Evolutionary conservation across 2,329 filamentous ascomycete genomes (phyloP).

Genomic region (Aspergillus felis): DNA sequence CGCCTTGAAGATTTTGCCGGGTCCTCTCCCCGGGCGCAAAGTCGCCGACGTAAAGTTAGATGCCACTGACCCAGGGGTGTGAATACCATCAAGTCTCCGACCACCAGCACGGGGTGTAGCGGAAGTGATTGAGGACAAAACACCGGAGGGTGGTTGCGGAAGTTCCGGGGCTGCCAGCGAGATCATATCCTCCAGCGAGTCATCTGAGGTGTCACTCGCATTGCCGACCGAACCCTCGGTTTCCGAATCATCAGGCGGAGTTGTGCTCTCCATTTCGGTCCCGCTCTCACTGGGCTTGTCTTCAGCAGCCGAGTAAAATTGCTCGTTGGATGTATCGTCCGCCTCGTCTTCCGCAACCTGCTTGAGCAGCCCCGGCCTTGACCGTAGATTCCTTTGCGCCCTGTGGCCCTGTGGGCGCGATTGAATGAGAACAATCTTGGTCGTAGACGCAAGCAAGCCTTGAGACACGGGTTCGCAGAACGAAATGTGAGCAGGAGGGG

Average conservation of each 20-base stretch:
- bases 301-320: slow-evolving; percentile 89
- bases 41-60: slow-evolving; percentile 85
- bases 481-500: slow-evolving; percentile 80
- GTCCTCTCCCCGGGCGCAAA: slow-evolving; percentile 59
- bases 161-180: slow-evolving; percentile 77
- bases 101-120: slow-evolving; percentile 75
- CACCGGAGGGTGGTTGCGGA: slow-evolving; percentile 71
- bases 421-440: slow-evolving; percentile 74
- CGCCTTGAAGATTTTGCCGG: slow-evolving; percentile 76
- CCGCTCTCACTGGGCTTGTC: slow-evolving; percentile 53
- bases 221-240: slow-evolving; percentile 46
- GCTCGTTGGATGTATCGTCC: slow-evolving; percentile 82
- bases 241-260: slow-evolving; percentile 59
- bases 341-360: slow-evolving; percentile 58
- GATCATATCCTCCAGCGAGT: slow-evolving; percentile 90
- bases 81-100: slow-evolving; percentile 67
- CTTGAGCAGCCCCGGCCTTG: slow-evolving; percentile 53
- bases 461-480: slow-evolving; percentile 95
- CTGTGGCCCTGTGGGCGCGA: slow-evolving; percentile 42
- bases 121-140: slow-evolving; percentile 72
- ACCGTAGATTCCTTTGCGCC: slow-evolving; percentile 42
- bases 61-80: slow-evolving; percentile 82
- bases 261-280: slow-evolving; percentile 51
- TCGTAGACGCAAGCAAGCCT: slow-evolving; percentile 70
- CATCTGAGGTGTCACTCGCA: slow-evolving; percentile 80